Percentiles rank a stretch among this genome's conserved stretches.
These are phyloP conservation scores for Yamadazyma triangularis DNA, from an alignment of 1,139 yeast species.

Conservation along the genomic window DNA sequence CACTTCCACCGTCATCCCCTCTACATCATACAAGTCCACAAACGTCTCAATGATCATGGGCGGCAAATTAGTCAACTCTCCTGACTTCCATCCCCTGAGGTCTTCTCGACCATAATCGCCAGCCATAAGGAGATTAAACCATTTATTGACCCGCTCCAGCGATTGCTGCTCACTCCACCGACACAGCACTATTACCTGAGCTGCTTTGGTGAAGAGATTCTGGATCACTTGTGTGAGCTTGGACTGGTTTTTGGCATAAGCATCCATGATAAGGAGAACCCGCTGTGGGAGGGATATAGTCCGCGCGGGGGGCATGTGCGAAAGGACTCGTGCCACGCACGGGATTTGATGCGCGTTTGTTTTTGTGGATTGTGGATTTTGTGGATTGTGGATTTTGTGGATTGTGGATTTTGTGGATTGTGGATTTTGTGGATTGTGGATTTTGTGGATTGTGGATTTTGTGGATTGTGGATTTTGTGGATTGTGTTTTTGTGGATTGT, in stretches of 20 bases:
- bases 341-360: no score
- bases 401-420: no score
- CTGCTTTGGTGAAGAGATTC: conserved; percentile 69
- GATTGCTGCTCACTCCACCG: conserved; percentile 11
- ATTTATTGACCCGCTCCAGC: conserved; percentile 34
- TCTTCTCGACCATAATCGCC: conserved; percentile 43
- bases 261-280: conserved; percentile 18
- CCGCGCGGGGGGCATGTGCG: no score
- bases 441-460: no score
- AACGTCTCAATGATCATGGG: conserved; percentile 85
- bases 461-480: no score
- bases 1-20: conserved; percentile 42
- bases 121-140: conserved; percentile 65
- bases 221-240: conserved; percentile 46
- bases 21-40: conserved; percentile 63
- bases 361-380: no score
- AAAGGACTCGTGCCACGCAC: no score
- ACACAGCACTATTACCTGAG: conserved; percentile 43
- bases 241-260: conserved; percentile 22
- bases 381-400: no score
- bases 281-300: conserved; percentile 5
- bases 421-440: no score
- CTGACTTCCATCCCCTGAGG: conserved; percentile 54
- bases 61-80: conserved; percentile 46
- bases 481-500: no score